Conservation (phyloP, 2,329 filamentous ascomycete species). For the Cladosporium sp. region DNA sequence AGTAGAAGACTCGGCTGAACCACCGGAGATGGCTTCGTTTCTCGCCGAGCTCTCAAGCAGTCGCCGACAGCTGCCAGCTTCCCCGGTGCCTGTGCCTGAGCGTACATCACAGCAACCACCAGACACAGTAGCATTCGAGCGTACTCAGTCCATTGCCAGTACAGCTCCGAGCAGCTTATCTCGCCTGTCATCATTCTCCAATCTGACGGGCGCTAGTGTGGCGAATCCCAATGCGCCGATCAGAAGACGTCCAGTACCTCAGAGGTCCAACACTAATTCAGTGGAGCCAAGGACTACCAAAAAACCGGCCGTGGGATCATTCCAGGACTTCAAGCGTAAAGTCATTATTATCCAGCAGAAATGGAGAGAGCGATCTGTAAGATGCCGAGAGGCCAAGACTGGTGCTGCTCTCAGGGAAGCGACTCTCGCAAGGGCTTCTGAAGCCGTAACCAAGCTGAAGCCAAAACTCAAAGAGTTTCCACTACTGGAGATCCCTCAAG, state of each 20-base stretch:
- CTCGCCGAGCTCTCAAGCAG: conserved; percentile 9
- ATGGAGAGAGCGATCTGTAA: conserved; percentile 25
- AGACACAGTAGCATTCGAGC: not conserved
- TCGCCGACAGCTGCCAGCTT: not conserved
- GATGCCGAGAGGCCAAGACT: conserved; percentile 3
- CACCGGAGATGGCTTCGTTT: conserved; percentile 22
- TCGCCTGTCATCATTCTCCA: conserved; percentile 16
- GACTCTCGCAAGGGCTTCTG: not conserved
- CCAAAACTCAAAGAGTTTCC: conserved; percentile 26
- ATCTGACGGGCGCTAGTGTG: conserved; percentile 8
- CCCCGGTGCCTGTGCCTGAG: not conserved
- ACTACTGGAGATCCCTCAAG: conserved; percentile 52
- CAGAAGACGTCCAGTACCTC: conserved; percentile 1
- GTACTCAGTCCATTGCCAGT: not conserved
- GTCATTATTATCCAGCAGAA: conserved; percentile 30
- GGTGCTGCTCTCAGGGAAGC: not conserved
- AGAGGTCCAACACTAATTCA: conserved; percentile 7
- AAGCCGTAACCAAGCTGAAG: conserved; percentile 9
- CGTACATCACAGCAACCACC: not conserved
- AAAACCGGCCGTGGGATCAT: conserved; percentile 19
- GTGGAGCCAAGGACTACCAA: not conserved
- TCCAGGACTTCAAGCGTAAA: conserved; percentile 33
- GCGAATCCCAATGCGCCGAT: conserved; percentile 1
- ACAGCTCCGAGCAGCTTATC: conserved; percentile 5
- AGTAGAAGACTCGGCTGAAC: conserved; percentile 17